Percentiles rank a stretch among this genome's conserved stretches.
Evolutionary conservation across 2,329 filamentous ascomycete species (phyloP).

Genomic region (Alternaria sp.): DNA sequence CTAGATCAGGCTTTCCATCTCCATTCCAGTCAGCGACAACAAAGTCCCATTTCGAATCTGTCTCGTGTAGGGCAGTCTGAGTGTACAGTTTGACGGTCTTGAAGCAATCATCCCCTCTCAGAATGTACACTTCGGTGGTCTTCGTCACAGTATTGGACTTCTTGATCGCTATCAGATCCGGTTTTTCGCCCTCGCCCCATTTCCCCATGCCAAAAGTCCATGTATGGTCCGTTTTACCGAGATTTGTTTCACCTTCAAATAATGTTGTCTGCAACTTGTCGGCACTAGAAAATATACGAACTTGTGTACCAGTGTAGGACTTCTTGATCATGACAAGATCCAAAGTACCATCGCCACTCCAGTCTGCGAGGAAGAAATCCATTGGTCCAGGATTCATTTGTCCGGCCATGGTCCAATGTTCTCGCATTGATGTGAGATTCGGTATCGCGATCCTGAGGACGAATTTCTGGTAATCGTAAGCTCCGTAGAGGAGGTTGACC

Average conservation of each 20-base stretch:
- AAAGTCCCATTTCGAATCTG: neutral
- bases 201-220: neutral
- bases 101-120: accelerated
- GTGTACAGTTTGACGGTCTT: accelerated
- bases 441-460: neutral
- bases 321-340: no score
- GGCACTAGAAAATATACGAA: no score
- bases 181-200: accelerated
- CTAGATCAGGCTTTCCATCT: no score
- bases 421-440: accelerated
- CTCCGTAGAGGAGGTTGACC: neutral
- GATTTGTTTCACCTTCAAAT: accelerated
- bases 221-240: accelerated
- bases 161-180: accelerated
- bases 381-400: accelerated
- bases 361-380: no score
- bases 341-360: no score
- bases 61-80: neutral
- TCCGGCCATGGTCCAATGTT: accelerated
- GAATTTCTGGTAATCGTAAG: accelerated
- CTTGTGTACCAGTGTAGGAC: no score
- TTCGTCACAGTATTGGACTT: neutral
- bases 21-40: no score
- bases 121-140: neutral
- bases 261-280: accelerated